Conservation (phyloP, 176 grass and related monocot genomes). For the Cocos nucifera region DNA sequence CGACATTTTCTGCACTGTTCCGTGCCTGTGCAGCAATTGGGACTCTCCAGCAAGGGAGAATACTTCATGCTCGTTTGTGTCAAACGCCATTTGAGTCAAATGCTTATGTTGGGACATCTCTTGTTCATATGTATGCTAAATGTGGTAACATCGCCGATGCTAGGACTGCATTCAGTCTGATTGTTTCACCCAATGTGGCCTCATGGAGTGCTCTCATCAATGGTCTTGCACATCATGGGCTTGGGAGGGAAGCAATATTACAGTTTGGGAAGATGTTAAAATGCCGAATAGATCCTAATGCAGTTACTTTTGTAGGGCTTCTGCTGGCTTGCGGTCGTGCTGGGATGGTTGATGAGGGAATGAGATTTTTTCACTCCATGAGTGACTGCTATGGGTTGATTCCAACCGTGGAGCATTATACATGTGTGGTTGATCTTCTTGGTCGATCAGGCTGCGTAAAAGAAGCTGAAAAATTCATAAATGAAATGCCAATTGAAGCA, state of each 20-base stretch:
- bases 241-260: constrained; percentile 36
- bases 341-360: constrained; percentile 33
- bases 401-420: constrained; percentile 43
- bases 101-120: constrained; percentile 42
- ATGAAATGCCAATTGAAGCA: constrained; percentile 30
- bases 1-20: constrained; percentile 45
- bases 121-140: constrained; percentile 56
- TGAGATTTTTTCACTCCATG: constrained; percentile 39
- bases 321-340: constrained; percentile 32
- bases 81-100: constrained; percentile 36
- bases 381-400: constrained; percentile 23
- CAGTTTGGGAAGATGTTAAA: constrained; percentile 48
- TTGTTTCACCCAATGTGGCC: constrained; percentile 36
- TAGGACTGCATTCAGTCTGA: constrained; percentile 18
- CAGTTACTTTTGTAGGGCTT: constrained; percentile 43
- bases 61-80: constrained; percentile 39
- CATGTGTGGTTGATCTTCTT: constrained; percentile 47
- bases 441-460: constrained; percentile 22
- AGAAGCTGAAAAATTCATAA: constrained; percentile 46
- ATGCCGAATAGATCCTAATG: constrained; percentile 33
- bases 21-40: constrained; percentile 35
- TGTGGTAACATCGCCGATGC: constrained; percentile 45
- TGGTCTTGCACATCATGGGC: constrained; percentile 49
- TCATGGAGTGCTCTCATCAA: constrained; percentile 54
- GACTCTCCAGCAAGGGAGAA: constrained; percentile 46